Base-by-base conservation (phyloP, 768 basidiomycete species). In the Suillus hirtellus region DNA sequence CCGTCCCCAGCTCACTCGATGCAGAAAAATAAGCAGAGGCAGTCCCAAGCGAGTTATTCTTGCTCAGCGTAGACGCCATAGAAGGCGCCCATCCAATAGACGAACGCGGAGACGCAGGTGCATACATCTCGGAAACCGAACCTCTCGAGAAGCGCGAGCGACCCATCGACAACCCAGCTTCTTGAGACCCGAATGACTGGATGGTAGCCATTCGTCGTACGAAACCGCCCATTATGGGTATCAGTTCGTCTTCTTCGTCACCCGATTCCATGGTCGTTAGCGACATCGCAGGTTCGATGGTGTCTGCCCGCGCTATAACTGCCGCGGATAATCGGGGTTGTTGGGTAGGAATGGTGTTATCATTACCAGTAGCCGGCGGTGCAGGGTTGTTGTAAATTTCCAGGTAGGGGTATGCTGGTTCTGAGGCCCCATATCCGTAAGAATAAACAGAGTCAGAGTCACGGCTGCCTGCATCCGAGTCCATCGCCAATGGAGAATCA, bases 131-230 rank as follows among this genome's bases (percentile, higher is more conserved):
- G 62, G 72, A 59, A 63, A 40, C 47, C 62, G 72, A 59, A 62
- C 35, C 65, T 62, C 31, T 34, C 68, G 69, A 54, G 75, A 76
- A 59, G 67, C 66, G 72, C 24, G 71, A 73, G 66, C 72, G 68
- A 76, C 44, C 71, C 74, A 56, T 78, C 46, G 66, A 60, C 53
- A 68, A 52, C 14, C 64, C 64, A 42, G 65, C 72, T 68, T 93
- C 90, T 59, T 84, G 81, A 19, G 87, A 89, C 46, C 89, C 90
- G 72, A 92, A 80, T 49, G 85, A 87, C 72, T 92, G 89, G 65
- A 92, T 92, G 35, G 91, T 92, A 21, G 89, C 87, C 90, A 93
- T 91, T 44, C 91, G 88, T 59, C 83, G 80, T 50, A 92, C 81
- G 68, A 80, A 84, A 27, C 82, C 79, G 60, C 89, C 88, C 61